These are phyloP conservation scores for Diutina rugosa DNA, from an alignment of 1,139 yeast genomes.

Conservation along the genomic window DNA sequence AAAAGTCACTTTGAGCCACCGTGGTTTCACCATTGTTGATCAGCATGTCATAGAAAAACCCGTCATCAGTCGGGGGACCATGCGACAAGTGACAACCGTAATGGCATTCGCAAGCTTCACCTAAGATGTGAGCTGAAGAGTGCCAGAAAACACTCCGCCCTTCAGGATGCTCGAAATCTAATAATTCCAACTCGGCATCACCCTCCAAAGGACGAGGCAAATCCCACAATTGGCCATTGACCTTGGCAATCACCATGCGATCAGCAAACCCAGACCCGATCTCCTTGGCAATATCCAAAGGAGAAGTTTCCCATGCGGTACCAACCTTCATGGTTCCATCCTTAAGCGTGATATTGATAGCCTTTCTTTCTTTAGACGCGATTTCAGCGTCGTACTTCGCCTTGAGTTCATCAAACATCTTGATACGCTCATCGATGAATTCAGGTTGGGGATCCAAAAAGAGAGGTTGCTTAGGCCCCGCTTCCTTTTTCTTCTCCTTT, in stretches of 20 bases:
- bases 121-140: conserved; percentile 95
- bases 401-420: conserved; percentile 70
- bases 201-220: conserved; percentile 85
- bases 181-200: conserved; percentile 57
- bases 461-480: conserved; percentile 15
- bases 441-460: conserved; percentile 67
- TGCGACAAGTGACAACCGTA: conserved; percentile 77
- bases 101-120: conserved; percentile 97
- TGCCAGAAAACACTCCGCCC: conserved; percentile 98
- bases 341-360: conserved; percentile 71
- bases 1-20: conserved; percentile 74
- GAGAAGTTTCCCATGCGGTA: conserved; percentile 80
- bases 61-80: conserved; percentile 98
- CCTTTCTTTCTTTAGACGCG: conserved; percentile 41
- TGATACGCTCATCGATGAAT: conserved; percentile 68
- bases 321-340: conserved; percentile 78
- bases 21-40: conserved; percentile 63
- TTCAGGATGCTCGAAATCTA: conserved; percentile 60
- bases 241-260: conserved; percentile 83
- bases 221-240: conserved; percentile 86
- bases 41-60: conserved; percentile 95
- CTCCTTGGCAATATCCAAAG: conserved; percentile 69
- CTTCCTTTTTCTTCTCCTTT: conserved; percentile 12
- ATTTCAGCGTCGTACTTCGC: conserved; percentile 63
- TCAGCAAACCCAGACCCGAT: conserved; percentile 79